Percentiles rank a stretch among this genome's conserved stretches.
These are phyloP conservation scores for Ganoderma meredithae DNA, from an alignment of 1,284 basidiomycete species.

Conservation along the genomic window DNA sequence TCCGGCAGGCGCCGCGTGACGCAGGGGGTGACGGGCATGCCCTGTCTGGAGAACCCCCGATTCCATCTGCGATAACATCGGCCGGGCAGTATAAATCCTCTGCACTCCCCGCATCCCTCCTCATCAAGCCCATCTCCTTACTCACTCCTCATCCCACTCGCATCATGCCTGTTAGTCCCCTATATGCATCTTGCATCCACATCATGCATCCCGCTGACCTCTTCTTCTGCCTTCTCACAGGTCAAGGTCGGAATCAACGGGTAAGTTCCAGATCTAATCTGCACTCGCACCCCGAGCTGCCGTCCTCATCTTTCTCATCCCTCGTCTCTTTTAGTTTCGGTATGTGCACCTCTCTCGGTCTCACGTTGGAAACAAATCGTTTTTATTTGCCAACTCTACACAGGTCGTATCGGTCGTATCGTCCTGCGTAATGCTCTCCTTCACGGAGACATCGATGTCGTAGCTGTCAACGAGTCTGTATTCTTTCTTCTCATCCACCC, in stretches of 20 bases:
- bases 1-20: conserved; percentile 1
- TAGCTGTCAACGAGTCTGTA: conserved; percentile 90
- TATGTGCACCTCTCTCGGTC: background rate
- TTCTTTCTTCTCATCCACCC: conserved; percentile 11
- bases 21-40: conserved; percentile 10
- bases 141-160: conserved; percentile 15
- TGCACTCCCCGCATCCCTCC: conserved; percentile 18
- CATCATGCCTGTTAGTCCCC: conserved; percentile 34
- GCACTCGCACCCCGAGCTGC: conserved; percentile 8
- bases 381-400: background rate
- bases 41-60: background rate
- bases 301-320: conserved; percentile 32
- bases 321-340: conserved; percentile 67
- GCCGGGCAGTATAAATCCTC: conserved; percentile 5
- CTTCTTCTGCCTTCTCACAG: conserved; percentile 34
- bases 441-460: conserved; percentile 80
- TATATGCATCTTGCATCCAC: background rate
- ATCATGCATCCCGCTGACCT: conserved; percentile 7
- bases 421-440: conserved; percentile 95
- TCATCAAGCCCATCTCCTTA: conserved; percentile 14
- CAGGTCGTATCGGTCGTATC: conserved; percentile 96
- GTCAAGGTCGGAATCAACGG: conserved; percentile 96
- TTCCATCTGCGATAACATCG: conserved; percentile 32
- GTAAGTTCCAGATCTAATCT: conserved; percentile 46
- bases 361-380: background rate